Conservation (phyloP, 129 eudicot genomes). For the Pseudognaphalium luteoalbum region DNA sequence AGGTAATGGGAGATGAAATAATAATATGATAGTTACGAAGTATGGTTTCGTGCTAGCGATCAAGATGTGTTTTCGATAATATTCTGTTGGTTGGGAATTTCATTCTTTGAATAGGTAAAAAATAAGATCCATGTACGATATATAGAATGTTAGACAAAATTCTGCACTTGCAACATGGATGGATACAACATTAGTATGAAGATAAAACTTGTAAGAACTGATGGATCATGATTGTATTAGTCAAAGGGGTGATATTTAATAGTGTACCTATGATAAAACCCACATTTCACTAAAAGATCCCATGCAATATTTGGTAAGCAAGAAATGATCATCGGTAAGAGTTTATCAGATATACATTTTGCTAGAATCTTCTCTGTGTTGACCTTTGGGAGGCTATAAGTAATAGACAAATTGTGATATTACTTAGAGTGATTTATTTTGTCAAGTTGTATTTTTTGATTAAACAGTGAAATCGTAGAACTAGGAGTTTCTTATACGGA, state of each 20-base stretch:
- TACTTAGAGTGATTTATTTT: background rate
- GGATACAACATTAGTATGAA: background rate
- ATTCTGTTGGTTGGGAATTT: background rate
- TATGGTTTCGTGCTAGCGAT: background rate
- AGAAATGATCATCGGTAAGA: background rate
- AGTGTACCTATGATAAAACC: background rate
- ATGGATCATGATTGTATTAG: background rate
- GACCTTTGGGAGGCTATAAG: background rate
- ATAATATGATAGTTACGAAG: background rate
- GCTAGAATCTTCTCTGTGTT: background rate
- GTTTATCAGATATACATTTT: background rate
- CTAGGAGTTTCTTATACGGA: background rate
- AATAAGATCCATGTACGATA: background rate
- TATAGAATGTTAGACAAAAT: background rate
- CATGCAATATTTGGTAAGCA: background rate
- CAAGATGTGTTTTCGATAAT: background rate
- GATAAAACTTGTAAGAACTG: background rate
- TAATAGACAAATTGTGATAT: background rate
- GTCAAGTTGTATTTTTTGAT: background rate
- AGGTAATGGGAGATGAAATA: background rate
- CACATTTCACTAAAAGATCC: background rate
- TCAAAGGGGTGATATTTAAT: background rate
- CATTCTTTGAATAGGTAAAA: background rate
- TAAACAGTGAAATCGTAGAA: background rate
- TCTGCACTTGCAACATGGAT: conserved; percentile 11